Base-by-base conservation (phyloP, 805 yeast species). In the Metschnikowia lochheadii region DNA sequence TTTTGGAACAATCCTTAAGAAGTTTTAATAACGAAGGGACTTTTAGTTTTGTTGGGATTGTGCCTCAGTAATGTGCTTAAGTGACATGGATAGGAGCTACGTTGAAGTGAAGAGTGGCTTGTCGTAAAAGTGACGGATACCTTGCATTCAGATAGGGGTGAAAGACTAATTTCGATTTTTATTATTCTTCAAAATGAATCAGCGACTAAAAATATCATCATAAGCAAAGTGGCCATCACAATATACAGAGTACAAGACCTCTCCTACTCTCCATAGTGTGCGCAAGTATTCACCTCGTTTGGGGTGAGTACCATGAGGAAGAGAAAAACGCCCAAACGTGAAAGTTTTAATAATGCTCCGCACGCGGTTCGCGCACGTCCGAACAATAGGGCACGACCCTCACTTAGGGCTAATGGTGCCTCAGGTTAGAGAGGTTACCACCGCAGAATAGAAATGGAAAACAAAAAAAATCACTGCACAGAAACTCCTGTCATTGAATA, bases 141-240 rank as follows among this genome's bases (percentile, higher is more conserved):
- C 39, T 44, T 51, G 57, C 57, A 18, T 54, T 58, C 62, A 58
- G 62, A 58, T 58, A 58, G 62, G 62, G 62, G 62, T 58, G 62
- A 58, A 58, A 58, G 62, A 58, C 62, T 58, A 58, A 49, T 56
- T 57, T 57, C 56, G 54, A 49, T 46, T 47, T 50, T 47, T 36
- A 42, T 41, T 49, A 52, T 38, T 56, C 60, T 53, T 56, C 60
- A 58, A 45, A 29, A 18, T 46, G 34, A 44, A 36, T 57, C 61
- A 56, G 61, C 53, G 48, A 49, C 33, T 44, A 46, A 49, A 48
- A 21, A 29, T 52, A 57, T 57, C 61, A 56, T 57, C 61, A 57
- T 40, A 50, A 44, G 58, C 57, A 52, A 36, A 32, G 47, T 41
- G 33, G 31, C 37, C 49, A 44, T 44, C 47, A 48, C 59, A 53